Conservation (phyloP, 2,329 filamentous ascomycete genomes). For the Aspergillus brunneoviolaceus region DNA sequence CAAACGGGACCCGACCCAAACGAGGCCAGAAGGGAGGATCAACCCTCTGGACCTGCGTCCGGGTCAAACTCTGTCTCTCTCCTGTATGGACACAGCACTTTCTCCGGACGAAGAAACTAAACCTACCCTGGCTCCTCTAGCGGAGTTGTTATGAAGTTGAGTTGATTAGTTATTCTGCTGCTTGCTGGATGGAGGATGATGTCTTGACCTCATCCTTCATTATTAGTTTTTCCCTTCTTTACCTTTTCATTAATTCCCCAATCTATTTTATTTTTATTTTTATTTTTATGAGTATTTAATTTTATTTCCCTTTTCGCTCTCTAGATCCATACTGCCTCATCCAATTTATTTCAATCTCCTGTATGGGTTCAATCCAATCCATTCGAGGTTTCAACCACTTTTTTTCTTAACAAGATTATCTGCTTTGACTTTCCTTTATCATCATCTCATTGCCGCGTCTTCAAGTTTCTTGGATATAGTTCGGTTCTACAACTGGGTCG, state of each 20-base stretch:
- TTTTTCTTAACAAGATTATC: constrained; percentile 21
- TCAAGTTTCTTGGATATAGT: constrained; percentile 21
- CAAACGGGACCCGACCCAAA: constrained; percentile 33
- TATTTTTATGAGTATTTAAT: constrained; percentile 7
- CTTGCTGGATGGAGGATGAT: constrained; percentile 32
- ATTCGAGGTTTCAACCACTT: constrained; percentile 11
- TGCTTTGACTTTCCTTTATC: constrained; percentile 17
- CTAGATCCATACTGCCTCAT: constrained; percentile 14
- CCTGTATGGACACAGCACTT: constrained; percentile 28
- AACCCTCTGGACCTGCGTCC: constrained; percentile 42
- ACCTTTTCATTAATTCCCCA: constrained; percentile 5
- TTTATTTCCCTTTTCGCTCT: constrained; percentile 16
- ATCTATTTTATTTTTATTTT: constrained; percentile 11
- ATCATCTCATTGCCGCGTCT: constrained; percentile 17
- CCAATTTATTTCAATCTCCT: constrained; percentile 11
- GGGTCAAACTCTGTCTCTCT: constrained; percentile 37
- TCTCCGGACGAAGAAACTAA: constrained; percentile 31
- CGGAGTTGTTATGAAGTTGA: constrained; percentile 21
- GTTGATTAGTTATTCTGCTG: constrained; percentile 26
- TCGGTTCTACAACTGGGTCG: constrained; percentile 20
- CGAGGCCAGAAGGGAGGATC: constrained; percentile 40
- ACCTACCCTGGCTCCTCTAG: constrained; percentile 30
- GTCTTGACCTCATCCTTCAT: constrained; percentile 38
- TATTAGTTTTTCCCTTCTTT: constrained; percentile 16
- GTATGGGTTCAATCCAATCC: constrained; percentile 12